Percentiles rank a stretch among this genome's conserved stretches.
Conservation (phyloP, 148 eudicot species). For the Rhododendron henanense region DNA sequence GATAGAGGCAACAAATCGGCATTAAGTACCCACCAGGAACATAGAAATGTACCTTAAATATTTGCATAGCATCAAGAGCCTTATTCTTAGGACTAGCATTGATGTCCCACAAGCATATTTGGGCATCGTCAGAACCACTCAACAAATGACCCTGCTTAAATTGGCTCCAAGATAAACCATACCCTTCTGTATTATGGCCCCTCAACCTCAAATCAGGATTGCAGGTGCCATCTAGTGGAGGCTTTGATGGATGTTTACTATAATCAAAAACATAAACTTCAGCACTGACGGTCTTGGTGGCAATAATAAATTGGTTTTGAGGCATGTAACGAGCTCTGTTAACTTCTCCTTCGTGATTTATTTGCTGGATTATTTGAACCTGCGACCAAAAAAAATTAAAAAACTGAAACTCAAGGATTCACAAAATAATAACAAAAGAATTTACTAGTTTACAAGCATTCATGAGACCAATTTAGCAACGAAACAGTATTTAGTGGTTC, state of each 20-base stretch:
- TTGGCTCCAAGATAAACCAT: constrained; percentile 76
- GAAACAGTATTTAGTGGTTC: background rate
- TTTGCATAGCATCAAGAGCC: constrained; percentile 56
- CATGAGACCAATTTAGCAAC: background rate
- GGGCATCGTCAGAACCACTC: constrained; percentile 84
- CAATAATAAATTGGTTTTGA: constrained; percentile 77
- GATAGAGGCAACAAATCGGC: background rate
- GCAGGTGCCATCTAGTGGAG: constrained; percentile 64
- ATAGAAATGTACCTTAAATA: constrained; percentile 48
- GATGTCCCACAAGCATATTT: constrained; percentile 76
- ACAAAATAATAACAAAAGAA: background rate
- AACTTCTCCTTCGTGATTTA: constrained; percentile 89
- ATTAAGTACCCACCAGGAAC: background rate
- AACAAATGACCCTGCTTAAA: constrained; percentile 65
- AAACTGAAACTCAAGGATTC: background rate
- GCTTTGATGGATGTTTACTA: constrained; percentile 84
- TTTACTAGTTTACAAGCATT: background rate
- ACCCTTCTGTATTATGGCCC: constrained; percentile 83
- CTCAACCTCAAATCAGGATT: constrained; percentile 85
- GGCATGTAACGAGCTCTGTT: constrained; percentile 95
- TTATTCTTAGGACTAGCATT: constrained; percentile 60
- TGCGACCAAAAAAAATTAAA: constrained; percentile 22
- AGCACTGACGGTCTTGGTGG: constrained; percentile 82
- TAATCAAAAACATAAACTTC: constrained; percentile 88
- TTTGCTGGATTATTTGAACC: constrained; percentile 92